Base-by-base conservation (phyloP, 1,284 basidiomycete genomes). In the Singerocomus rubriflavus region DNA sequence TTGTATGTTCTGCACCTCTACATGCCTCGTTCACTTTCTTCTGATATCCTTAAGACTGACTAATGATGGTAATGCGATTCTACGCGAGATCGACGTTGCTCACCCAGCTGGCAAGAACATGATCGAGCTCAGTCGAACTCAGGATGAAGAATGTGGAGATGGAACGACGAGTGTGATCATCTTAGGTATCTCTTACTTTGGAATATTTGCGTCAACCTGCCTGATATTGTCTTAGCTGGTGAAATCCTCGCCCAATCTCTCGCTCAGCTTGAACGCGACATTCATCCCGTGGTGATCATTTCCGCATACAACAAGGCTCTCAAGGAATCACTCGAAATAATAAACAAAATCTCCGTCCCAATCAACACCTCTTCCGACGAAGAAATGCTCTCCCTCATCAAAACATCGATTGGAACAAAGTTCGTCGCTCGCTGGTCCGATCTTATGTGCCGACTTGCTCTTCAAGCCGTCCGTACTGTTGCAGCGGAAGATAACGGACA, bases 101-200 rank as follows among this genome's bases (percentile, higher is more conserved):
- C 96, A 98, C 64, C 97, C 97, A 1, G 96, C 96, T 26, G 96
- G 96, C 31, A 99, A 98, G 76, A 96, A 95, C 61, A 99, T 99
- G 96, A 98, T 99, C 61, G 96, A 99, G 72, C 83, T 99, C 17
- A 91, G 91, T 64, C 77, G 95, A 66, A 98, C 97, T 4, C 96
- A 98, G 71, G 97, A 99, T 60, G 96, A 99, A 73, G 96, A 99
- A 68, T 96, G 97, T 57, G 96, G 95, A 48, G 96, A 98, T 71
- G 96, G 95, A 50, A 98, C 96, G 27, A 99, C 95, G 16, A 93
- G 89, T 66, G 95, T 98, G 46, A 98, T 99, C 72, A 97, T 98
- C 60, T 82, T 98, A 32, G 93, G 92, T 93, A 62, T 42, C 16
- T 21, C 33, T 43, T 35, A 12, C 30, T 38, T 17, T 12, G 29